Evolutionary conservation across 163 green algal genomes (phyloP).

Genomic region (Scenedesmus sp.): DNA sequence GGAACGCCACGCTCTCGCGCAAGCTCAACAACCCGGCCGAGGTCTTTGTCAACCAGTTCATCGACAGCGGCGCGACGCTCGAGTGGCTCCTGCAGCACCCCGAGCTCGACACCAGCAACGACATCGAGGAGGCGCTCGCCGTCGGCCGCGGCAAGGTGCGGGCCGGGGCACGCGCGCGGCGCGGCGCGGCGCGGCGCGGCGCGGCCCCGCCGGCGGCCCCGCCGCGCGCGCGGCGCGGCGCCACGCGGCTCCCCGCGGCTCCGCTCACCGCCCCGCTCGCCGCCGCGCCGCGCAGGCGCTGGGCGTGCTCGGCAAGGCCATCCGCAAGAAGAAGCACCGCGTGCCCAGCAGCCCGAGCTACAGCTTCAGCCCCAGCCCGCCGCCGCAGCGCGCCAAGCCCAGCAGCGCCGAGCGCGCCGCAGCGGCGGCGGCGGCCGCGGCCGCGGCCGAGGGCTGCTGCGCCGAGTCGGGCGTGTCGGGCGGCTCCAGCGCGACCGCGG

Average conservation of each 20-base stretch:
- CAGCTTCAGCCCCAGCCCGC: slow-evolving; percentile 2
- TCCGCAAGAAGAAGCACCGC: slow-evolving; percentile 28
- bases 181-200: too few relatives aligned
- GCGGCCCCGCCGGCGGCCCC: too few relatives aligned
- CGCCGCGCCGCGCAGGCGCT: not conserved
- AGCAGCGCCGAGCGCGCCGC: not conserved
- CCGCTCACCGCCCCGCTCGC: not conserved
- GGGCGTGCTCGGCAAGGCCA: not conserved
- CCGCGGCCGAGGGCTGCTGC: too few relatives aligned
- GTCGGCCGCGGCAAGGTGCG: slow-evolving; percentile 12
- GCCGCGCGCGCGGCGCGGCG: too few relatives aligned
- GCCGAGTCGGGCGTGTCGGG: too few relatives aligned
- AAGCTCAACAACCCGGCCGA: slow-evolving; percentile 58
- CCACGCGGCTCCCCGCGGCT: too few relatives aligned
- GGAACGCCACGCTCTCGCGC: slow-evolving; percentile 76
- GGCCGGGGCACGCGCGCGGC: not conserved
- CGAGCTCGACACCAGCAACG: slow-evolving; percentile 41
- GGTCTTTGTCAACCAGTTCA: slow-evolving; percentile 57
- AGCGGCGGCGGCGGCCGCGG: not conserved
- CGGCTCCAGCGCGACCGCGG: not conserved
- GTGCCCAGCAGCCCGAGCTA: not conserved
- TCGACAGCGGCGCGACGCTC: slow-evolving; percentile 45
- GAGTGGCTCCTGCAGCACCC: slow-evolving; percentile 65
- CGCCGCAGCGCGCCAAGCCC: not conserved
- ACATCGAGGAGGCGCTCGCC: slow-evolving; percentile 28